Conservation (phyloP, 768 basidiomycete species). For the Lentinula edodes region DNA sequence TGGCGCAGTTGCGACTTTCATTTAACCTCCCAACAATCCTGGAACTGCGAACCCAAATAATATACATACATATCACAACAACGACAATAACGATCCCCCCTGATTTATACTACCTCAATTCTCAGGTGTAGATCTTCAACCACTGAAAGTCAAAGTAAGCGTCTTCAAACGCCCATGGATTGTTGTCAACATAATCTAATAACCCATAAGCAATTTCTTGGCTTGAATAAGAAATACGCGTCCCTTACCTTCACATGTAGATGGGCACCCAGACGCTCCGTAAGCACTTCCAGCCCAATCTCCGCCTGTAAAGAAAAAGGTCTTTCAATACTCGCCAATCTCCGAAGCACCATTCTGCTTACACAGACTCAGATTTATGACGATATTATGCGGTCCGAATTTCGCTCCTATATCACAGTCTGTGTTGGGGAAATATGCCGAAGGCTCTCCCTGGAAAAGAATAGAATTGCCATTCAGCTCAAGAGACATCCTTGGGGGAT, state of each 20-base stretch:
- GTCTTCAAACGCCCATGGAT: constrained; percentile 50
- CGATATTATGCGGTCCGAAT: constrained; percentile 54
- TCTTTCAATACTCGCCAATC: neutral
- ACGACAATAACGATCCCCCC: too few relatives aligned
- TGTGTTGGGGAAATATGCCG: constrained; percentile 55
- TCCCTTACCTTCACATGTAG: constrained; percentile 43
- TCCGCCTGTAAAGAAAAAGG: constrained; percentile 26
- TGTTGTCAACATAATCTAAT: constrained; percentile 52
- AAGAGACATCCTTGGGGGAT: neutral
- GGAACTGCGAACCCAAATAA: too few relatives aligned
- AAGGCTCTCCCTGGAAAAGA: constrained; percentile 42
- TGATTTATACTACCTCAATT: too few relatives aligned
- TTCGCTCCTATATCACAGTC: constrained; percentile 51
- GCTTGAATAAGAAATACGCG: neutral
- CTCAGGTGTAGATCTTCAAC: constrained; percentile 29
- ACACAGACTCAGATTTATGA: constrained; percentile 50
- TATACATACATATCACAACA: too few relatives aligned
- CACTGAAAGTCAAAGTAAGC: constrained; percentile 65
- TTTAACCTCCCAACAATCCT: too few relatives aligned
- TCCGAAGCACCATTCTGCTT: constrained; percentile 6
- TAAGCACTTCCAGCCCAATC: constrained; percentile 54
- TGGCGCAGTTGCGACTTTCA: too few relatives aligned
- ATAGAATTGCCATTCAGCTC: neutral
- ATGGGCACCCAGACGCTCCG: constrained; percentile 41
- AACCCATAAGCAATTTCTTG: neutral